A percentile compares a stretch with the other conserved stretches of the same genome.
Evolutionary conservation across 495 filamentous ascomycete species (phyloP).

Genomic region (Pyrenopolyporus hunteri): DNA sequence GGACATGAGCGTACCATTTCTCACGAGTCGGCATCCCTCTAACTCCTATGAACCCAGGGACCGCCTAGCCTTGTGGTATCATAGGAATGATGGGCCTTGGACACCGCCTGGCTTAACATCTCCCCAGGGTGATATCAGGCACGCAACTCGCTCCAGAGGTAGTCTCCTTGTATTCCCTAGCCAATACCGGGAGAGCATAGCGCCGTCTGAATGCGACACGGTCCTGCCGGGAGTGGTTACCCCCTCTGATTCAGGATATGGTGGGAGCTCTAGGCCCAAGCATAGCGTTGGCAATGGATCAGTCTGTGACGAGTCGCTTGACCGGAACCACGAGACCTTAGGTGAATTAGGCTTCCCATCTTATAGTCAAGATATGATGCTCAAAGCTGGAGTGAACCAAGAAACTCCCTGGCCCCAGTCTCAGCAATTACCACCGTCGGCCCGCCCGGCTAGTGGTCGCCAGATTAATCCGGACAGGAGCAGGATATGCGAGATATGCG

Average conservation of each 20-base stretch:
- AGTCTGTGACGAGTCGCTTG: constrained; percentile 48
- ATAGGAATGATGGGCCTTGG: constrained; percentile 49
- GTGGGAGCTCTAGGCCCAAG: constrained; percentile 51
- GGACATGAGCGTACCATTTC: constrained; percentile 13
- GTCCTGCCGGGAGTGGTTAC: constrained; percentile 55
- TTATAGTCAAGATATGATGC: constrained; percentile 19
- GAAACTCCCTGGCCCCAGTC: constrained; percentile 22
- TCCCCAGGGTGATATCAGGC: constrained; percentile 21
- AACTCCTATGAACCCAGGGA: constrained; percentile 24
- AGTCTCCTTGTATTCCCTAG: constrained; percentile 9
- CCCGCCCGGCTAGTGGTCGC: constrained; percentile 4
- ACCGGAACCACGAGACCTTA: constrained; percentile 47
- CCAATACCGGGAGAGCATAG: constrained; percentile 35
- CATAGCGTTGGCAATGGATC: constrained; percentile 56
- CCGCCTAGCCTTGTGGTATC: constrained; percentile 45
- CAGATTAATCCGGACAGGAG: constrained; percentile 11
- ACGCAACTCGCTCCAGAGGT: constrained; percentile 12
- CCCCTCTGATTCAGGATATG: constrained; percentile 70
- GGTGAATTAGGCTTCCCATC: constrained; percentile 23
- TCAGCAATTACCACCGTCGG: constrained; percentile 12
- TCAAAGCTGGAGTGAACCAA: constrained; percentile 13
- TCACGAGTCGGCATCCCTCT: constrained; percentile 12
- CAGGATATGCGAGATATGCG: constrained; percentile 45
- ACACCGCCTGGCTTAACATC: constrained; percentile 37
- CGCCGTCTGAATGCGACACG: constrained; percentile 63